Evolutionary conservation across 495 filamentous ascomycete genomes (phyloP).

Genomic region (Xanthoparmelia taractica): DNA sequence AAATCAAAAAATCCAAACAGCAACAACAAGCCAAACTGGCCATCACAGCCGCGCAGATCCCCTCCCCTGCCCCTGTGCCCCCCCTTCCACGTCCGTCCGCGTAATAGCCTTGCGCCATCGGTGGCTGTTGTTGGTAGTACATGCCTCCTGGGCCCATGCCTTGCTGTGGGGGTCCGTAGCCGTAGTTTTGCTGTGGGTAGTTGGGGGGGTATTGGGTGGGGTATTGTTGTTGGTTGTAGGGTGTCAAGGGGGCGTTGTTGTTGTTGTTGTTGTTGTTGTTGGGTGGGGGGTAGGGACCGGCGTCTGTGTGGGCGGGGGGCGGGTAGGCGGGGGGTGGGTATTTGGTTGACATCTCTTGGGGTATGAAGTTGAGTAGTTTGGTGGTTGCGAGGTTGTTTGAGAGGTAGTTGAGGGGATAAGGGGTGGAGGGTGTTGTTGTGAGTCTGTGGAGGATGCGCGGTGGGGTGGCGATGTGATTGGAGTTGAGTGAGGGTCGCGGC

Average conservation of each 20-base stretch:
- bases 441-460: neutral
- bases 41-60: slow-evolving; percentile 31
- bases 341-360: neutral
- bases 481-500: neutral
- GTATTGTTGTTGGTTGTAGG: slow-evolving; percentile 1
- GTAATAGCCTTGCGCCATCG: slow-evolving; percentile 25
- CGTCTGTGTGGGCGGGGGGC: slow-evolving; percentile 19
- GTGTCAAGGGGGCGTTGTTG: neutral
- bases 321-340: slow-evolving; percentile 21
- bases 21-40: slow-evolving; percentile 36
- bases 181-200: slow-evolving; percentile 8
- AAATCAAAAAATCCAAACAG: slow-evolving; percentile 36
- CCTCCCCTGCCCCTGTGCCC: slow-evolving; percentile 20
- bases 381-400: neutral
- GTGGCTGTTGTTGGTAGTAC: slow-evolving; percentile 25
- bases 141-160: too few species aligned
- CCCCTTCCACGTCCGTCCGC: slow-evolving; percentile 18
- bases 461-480: neutral
- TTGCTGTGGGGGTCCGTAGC: too few species aligned
- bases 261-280: neutral
- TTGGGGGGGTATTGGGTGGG: neutral
- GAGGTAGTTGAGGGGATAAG: too few species aligned
- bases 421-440: neutral
- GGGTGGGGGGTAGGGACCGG: slow-evolving; percentile 14
- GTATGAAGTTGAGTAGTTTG: too few species aligned